These are phyloP conservation scores for Auriculariales sp. DNA, from an alignment of 768 basidiomycete species.

Conservation along the genomic window DNA sequence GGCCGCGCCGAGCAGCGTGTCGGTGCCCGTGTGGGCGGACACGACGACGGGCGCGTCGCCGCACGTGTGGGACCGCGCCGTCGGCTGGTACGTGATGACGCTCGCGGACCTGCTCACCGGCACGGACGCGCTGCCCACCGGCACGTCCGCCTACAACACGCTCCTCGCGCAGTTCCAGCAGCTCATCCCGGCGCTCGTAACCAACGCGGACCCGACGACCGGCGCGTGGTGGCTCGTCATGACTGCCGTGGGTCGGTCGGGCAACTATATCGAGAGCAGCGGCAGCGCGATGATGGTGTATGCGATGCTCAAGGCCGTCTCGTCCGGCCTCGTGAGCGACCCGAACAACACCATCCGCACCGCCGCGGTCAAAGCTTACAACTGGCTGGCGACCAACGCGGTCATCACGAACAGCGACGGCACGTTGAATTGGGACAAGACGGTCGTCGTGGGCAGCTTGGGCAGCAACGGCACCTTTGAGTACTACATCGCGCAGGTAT, in stretches of 20 bases:
- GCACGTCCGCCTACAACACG: slow-evolving; percentile 15
- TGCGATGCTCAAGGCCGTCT: slow-evolving; percentile 28
- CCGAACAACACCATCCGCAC: slow-evolving; percentile 22
- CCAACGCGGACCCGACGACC: slow-evolving; percentile 23
- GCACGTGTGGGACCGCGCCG: slow-evolving; percentile 33
- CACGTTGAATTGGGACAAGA: slow-evolving; percentile 31
- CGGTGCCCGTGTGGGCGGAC: slow-evolving; percentile 25
- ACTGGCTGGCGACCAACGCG: slow-evolving; percentile 25
- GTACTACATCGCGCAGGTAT: slow-evolving; percentile 17
- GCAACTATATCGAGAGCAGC: slow-evolving; percentile 37
- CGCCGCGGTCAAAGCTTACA: slow-evolving; percentile 27
- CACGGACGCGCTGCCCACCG: slow-evolving; percentile 19
- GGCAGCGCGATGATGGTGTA: slow-evolving; percentile 33
- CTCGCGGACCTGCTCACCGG: slow-evolving; percentile 25
- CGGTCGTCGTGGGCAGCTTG: slow-evolving; percentile 22
- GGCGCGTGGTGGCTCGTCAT: slow-evolving; percentile 40
- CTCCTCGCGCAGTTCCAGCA: slow-evolving; percentile 21
- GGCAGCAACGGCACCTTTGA: neutral
- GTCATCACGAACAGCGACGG: slow-evolving; percentile 27
- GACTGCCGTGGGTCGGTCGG: slow-evolving; percentile 27
- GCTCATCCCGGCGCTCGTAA: slow-evolving; percentile 21
- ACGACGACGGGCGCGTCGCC: slow-evolving; percentile 31
- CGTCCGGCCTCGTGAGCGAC: slow-evolving; percentile 26
- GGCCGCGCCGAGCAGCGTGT: slow-evolving; percentile 11
- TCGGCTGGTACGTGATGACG: slow-evolving; percentile 35